Base-by-base conservation (phyloP, 495 filamentous ascomycete genomes). In the Aspergillus saccharolyticus region DNA sequence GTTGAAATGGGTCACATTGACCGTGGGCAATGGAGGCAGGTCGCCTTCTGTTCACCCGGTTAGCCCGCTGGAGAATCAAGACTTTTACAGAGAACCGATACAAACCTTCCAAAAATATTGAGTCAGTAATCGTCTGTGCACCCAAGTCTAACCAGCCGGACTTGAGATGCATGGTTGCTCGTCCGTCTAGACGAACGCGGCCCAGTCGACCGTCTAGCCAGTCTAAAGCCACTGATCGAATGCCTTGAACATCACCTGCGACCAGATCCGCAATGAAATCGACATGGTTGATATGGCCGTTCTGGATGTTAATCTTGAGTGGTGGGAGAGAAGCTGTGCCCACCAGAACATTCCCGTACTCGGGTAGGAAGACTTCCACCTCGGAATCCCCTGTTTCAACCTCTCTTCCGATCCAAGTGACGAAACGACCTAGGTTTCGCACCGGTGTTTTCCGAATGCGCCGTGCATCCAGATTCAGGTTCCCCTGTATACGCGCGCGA, bases 171-270 rank as follows among this genome's bases (percentile, higher is more conserved):
- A 97, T 64, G 49, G 81, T 75, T 28, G 89, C 84, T 65, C 82
- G 86, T 14, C 88, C 92, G 50, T 82, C 77, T 3, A 97, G 66
- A 50, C 78, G 80, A 30, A 97, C 68, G 50, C 76, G 73, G 1
- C 81, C 80, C 50, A 98, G 69, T 52, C 79, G 83, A 30, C 93
- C 92, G 18, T 89, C 83, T 53, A 98, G 63, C 85, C 90, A 98
- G 67, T 96, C 89, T 60, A 90, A 85, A 17, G 90, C 90, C 55
- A 97, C 80, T n/a, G 77, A 78, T 45, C 88, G 85, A 51, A 96
- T 82, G 9, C 84, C 87, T 57, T 88, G 84, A n/a, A 89, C 73
- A 61, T 91, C 84, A 30, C 89, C 90, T 17, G 90, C 85, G 21
- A 79, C 70, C 51, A 96, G 69, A 58, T 94, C 85, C 28, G 85